phyloP scores from a whole-genome alignment of 2,329 filamentous ascomycete species.

The Aspergillus intermedius region DNA sequence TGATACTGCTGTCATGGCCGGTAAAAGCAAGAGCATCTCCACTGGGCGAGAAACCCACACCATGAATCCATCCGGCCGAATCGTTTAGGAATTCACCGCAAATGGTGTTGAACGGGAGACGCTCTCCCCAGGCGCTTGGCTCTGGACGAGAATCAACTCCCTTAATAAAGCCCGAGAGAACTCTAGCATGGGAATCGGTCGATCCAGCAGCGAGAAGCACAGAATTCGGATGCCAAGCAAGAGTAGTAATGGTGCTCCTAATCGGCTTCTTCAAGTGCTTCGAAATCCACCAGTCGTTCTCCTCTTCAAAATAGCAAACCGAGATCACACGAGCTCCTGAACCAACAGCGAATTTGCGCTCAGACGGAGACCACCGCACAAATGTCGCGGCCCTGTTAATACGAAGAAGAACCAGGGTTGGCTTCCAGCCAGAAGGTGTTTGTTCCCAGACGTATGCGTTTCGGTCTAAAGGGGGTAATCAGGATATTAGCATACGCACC shows the following conservation, averaged over 20 bases:
- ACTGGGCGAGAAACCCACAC: slow-evolving; percentile 84
- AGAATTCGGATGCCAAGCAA: slow-evolving; percentile 96
- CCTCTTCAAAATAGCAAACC: slow-evolving; percentile 97
- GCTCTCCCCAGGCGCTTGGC: slow-evolving; percentile 85
- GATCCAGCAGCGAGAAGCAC: slow-evolving; percentile 90
- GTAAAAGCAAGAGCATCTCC: slow-evolving; percentile 91
- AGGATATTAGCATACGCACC: background rate
- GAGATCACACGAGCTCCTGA: slow-evolving; percentile 93
- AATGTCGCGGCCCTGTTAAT: slow-evolving; percentile 96
- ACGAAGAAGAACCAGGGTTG: slow-evolving; percentile 89
- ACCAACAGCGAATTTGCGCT: slow-evolving; percentile 95
- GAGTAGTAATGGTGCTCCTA: slow-evolving; percentile 88
- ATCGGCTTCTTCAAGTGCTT: slow-evolving; percentile 99
- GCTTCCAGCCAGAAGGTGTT: slow-evolving; percentile 87
- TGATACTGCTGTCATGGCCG: slow-evolving; percentile 92
- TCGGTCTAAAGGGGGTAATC: slow-evolving; percentile 57
- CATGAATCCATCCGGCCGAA: slow-evolving; percentile 94
- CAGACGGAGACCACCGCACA: slow-evolving; percentile 92
- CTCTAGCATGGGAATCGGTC: slow-evolving; percentile 93
- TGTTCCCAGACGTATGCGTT: slow-evolving; percentile 98
- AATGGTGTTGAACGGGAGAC: slow-evolving; percentile 94
- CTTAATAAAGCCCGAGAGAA: slow-evolving; percentile 95
- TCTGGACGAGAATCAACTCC: slow-evolving; percentile 81
- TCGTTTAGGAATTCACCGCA: slow-evolving; percentile 96
- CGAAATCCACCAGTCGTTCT: slow-evolving; percentile 99